Base-by-base conservation (phyloP, 73 alveolate species). In the Symbiodinium natans region DNA sequence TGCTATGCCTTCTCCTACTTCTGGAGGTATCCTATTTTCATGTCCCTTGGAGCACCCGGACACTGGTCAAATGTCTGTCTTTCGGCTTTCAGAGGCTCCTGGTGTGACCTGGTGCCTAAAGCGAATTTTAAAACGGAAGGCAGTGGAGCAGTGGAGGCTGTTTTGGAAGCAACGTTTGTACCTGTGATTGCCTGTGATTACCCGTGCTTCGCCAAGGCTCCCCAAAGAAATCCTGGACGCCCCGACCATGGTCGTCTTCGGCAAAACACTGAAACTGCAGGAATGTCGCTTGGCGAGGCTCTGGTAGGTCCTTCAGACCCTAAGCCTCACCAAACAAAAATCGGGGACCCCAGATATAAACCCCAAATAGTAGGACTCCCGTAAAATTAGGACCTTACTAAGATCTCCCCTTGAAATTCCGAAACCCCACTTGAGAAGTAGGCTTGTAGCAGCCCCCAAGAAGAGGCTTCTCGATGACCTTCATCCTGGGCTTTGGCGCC, bases 11-110 rank as follows among this genome's bases (percentile, higher is more conserved):
- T 90, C 39, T 36, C 56, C 41, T 90, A 90, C 88, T 90, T 90
- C 88, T 90, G 97, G 97, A 84, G 97, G 63, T 90, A 90, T 33
- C 97, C 97, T 46, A 68, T 90, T 43, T 90, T 90, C 77, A 90
- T 90, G 97, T 54, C 52, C 13, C 97, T 29, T 21, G 34, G 39
- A 63, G 33, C 71, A 52, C 71, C 23, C 23, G 71, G 71, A 52
- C 71, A 19, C 27, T 8, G 71, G 31, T 23, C n/a, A 52, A n/a
- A n/a, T n/a, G n/a, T n/a, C n/a, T n/a, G n/a, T n/a, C n/a, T n/a
- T n/a, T n/a, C n/a, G n/a, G n/a, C n/a, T n/a, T n/a, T n/a, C n/a
- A n/a, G n/a, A n/a, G n/a, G n/a, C n/a, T n/a, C n/a, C n/a, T n/a
- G n/a, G n/a, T n/a, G n/a, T n/a, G n/a, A n/a, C n/a, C n/a, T n/a